Evolutionary conservation across 1,284 basidiomycete genomes (phyloP).

Genomic region (Malassezia restricta): DNA sequence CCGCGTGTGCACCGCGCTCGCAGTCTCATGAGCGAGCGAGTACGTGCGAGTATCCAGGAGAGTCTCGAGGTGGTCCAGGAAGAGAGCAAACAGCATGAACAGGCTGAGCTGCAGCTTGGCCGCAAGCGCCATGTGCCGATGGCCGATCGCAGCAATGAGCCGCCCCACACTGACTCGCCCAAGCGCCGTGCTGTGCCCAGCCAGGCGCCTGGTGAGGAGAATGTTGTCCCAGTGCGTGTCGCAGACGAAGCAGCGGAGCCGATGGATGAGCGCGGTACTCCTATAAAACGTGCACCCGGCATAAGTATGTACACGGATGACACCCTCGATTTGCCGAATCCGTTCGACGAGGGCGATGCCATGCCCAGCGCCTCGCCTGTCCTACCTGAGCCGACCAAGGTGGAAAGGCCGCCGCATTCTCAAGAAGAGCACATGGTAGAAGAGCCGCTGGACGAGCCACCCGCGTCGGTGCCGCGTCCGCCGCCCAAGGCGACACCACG

Average conservation of each 20-base stretch:
- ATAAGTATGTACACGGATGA: constrained; percentile 10
- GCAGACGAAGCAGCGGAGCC: background rate
- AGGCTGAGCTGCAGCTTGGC: background rate
- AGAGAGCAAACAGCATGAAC: background rate
- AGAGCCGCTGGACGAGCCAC: background rate
- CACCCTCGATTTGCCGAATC: constrained; percentile 11
- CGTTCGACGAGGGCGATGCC: constrained; percentile 3
- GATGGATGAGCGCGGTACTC: background rate
- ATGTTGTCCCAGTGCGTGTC: background rate
- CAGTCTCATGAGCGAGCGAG: constrained; percentile 11
- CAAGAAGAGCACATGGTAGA: background rate
- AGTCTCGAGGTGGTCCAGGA: constrained; percentile 12
- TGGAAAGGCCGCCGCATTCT: background rate
- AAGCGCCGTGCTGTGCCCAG: constrained; percentile 7
- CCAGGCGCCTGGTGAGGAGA: background rate
- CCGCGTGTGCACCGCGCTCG: constrained; percentile 9
- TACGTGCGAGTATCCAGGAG: constrained; percentile 13
- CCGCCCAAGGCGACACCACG: background rate
- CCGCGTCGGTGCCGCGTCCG: background rate
- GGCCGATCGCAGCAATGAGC: constrained; percentile 6
- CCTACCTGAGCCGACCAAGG: constrained; percentile 7
- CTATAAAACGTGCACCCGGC: background rate
- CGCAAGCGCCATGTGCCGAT: constrained; percentile 8
- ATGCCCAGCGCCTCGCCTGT: background rate
- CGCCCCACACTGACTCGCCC: background rate